These are phyloP conservation scores for Entomophthora muscae DNA, from an alignment of 371 early-diverging fungal genomes.

Conservation along the genomic window DNA sequence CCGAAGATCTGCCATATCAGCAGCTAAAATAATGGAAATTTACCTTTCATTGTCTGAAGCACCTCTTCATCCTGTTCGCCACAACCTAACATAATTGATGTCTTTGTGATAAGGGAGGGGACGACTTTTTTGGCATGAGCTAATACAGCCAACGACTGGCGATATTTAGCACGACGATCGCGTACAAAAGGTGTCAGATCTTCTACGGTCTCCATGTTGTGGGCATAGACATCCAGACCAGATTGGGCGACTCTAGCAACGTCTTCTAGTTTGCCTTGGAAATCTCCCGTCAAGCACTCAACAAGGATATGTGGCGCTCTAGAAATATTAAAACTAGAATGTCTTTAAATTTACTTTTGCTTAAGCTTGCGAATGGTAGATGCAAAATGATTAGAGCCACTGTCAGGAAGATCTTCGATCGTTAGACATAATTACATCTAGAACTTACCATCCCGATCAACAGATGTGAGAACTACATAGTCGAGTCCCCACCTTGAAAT, in stretches of 20 bases:
- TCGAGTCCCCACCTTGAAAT: slow-evolving; percentile 92
- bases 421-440: not conserved
- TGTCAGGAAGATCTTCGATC: slow-evolving; percentile 61
- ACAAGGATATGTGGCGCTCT: slow-evolving; percentile 84
- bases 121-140: slow-evolving; percentile 66
- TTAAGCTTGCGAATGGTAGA: slow-evolving; percentile 75
- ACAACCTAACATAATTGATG: slow-evolving; percentile 93
- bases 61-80: slow-evolving; percentile 94
- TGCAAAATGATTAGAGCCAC: slow-evolving; percentile 90
- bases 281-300: slow-evolving; percentile 94
- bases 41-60: slow-evolving; percentile 60
- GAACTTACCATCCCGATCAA: slow-evolving; percentile 75
- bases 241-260: slow-evolving; percentile 71
- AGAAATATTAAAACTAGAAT: slow-evolving; percentile 8
- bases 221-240: slow-evolving; percentile 94
- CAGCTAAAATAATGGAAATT: not conserved
- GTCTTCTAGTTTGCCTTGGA: slow-evolving; percentile 56
- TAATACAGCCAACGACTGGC: slow-evolving; percentile 77
- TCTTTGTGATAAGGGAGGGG: slow-evolving; percentile 80
- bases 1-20: slow-evolving; percentile 39
- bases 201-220: slow-evolving; percentile 96
- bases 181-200: slow-evolving; percentile 77
- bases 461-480: slow-evolving; percentile 92
- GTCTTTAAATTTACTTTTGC: slow-evolving; percentile 29
- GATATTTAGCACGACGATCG: slow-evolving; percentile 85